Conservation (phyloP, 768 basidiomycete genomes). For the Serpula lacrymans region DNA sequence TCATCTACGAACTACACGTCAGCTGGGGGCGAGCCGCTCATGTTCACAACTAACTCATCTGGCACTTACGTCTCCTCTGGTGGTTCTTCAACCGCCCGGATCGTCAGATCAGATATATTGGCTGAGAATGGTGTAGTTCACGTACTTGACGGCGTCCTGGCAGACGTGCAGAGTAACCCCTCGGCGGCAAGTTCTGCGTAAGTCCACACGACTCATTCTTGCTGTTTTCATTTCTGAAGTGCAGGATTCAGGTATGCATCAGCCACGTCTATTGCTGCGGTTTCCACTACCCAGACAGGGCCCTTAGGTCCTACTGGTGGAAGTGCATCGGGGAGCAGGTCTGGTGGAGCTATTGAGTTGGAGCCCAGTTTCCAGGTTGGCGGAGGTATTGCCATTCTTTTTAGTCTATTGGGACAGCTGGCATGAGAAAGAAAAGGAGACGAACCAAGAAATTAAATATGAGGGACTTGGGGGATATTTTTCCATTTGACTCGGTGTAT, state of each 20-base stretch:
- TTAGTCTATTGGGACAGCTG: too few species aligned
- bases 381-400: too few species aligned
- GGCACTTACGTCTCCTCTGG: conserved; percentile 52
- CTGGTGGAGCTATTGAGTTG: too few species aligned
- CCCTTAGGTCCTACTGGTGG: conserved; percentile 36
- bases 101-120: conserved; percentile 58
- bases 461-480: too few species aligned
- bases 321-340: too few species aligned
- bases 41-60: conserved; percentile 49
- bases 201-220: conserved; percentile 18
- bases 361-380: too few species aligned
- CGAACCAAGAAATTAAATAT: too few species aligned
- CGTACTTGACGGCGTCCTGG: conserved; percentile 51
- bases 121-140: conserved; percentile 69
- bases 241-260: conserved; percentile 34
- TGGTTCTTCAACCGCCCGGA: conserved; percentile 44
- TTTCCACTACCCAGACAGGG: conserved; percentile 36
- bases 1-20: conserved; percentile 40
- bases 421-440: too few species aligned
- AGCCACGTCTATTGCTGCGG: conserved; percentile 44
- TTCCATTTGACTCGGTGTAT: too few species aligned
- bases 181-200: conserved; percentile 52
- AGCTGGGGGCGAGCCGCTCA: conserved; percentile 53
- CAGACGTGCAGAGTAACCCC: conserved; percentile 40
- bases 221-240: not conserved